These are phyloP conservation scores for Solanum chaucha DNA, from an alignment of 257 asterid genomes.

Conservation along the genomic window DNA sequence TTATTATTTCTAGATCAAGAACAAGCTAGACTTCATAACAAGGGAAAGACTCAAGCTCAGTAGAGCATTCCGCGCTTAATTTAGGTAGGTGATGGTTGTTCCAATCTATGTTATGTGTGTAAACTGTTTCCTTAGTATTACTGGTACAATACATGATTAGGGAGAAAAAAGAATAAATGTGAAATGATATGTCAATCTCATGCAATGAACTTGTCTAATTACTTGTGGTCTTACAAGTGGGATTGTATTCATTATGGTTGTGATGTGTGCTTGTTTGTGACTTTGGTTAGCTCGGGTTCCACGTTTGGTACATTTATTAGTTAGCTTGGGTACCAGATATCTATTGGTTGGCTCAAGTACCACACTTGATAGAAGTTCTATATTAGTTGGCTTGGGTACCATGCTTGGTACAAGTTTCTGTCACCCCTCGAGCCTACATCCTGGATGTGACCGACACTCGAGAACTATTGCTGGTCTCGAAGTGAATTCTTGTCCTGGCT, in stretches of 20 bases:
- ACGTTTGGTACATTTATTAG: not conserved
- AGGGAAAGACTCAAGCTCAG: not conserved
- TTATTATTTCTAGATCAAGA: not conserved
- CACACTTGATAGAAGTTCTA: not conserved
- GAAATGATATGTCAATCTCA: not conserved
- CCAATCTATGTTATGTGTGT: not conserved
- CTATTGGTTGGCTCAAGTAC: not conserved
- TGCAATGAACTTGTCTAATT: not conserved
- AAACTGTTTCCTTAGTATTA: too few relatives aligned
- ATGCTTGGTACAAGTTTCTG: not conserved
- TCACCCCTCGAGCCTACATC: not conserved
- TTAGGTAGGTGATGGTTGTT: not conserved
- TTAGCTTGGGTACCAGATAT: not conserved
- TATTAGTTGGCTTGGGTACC: not conserved
- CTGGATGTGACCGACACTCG: not conserved
- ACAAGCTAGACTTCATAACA: not conserved
- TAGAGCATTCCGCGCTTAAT: not conserved
- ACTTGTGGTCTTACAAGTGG: not conserved
- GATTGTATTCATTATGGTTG: not conserved
- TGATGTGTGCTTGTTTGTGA: not conserved
- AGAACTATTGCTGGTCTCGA: not conserved
- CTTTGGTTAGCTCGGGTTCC: not conserved
- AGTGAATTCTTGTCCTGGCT: not conserved
- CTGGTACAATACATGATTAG: not conserved
- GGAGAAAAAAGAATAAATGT: not conserved